Evolutionary conservation across 2,329 filamentous ascomycete species (phyloP), one percentile per base, ranked within the genome.

Genomic region (Dryadomyces quercus-mongolicae): DNA sequence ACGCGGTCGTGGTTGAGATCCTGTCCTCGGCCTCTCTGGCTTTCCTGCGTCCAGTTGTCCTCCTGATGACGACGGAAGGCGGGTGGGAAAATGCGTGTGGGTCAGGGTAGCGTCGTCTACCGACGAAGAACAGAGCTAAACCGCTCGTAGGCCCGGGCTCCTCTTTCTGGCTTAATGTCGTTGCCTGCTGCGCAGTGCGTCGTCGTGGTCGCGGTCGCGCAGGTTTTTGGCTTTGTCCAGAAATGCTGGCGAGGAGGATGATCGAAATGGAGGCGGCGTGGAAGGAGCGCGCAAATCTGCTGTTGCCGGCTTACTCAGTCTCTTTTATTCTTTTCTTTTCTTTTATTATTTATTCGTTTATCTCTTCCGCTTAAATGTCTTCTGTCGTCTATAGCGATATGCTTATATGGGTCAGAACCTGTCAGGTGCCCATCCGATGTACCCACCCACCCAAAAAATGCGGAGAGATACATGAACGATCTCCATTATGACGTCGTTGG

Each of bases 31-130:
- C 15, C 3, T 40, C 36, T 12, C 36, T 7, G 7, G 34, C 13
- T 38, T 38, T 38, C 34, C 34, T 38, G 7, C 36, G 10, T 40
- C 36, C 10, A 16, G 10, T 9, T 40, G 36, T 40, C 36, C 36
- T 40, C 36, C 36, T 40, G 48, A 50, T 50, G 48, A 50, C 48
- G 48, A 50, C 48, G 34, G 38, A 44, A 42, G 21, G 48, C 48
- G 48, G 48, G 48, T 40, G 36, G 31, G n/a, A n/a, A 22, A 16
- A 40, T 34, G 18, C n/a, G 20, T 50, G 48, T 50, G 48, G 48
- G 48, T 50, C 48, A 21, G 34, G 31, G 36, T 50, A 50, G 48
- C 48, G 48, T 36, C 36, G 48, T 36, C 48, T 6, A 10, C 48
- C 13, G 48, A 40, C 20, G 31, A 42, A 31, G 25, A 50, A 50